phyloP scores from a whole-genome alignment of 2,329 filamentous ascomycete species.

The Botryotinia narcissicola region DNA sequence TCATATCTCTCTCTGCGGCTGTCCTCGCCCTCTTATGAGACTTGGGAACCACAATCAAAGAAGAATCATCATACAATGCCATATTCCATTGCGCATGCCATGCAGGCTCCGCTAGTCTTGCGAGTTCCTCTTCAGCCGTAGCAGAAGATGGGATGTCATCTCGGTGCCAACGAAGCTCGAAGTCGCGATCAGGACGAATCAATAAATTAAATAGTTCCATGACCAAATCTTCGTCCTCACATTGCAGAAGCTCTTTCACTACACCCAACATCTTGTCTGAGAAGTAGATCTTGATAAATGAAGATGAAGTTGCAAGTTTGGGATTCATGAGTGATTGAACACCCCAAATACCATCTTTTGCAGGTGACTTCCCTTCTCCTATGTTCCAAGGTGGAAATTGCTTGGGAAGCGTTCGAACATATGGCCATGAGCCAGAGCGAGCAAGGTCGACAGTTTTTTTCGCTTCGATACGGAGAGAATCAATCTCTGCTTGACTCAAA shows the following conservation, averaged over 20 bases:
- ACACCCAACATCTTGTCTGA: constrained; percentile 59
- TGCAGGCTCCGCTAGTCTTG: constrained; percentile 57
- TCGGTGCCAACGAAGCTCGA: constrained; percentile 78
- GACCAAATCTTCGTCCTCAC: constrained; percentile 62
- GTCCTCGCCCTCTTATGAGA: constrained; percentile 72
- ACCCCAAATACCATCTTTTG: constrained; percentile 74
- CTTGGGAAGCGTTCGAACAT: constrained; percentile 80
- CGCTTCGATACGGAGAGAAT: constrained; percentile 59
- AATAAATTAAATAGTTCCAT: constrained; percentile 90
- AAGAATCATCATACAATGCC: constrained; percentile 71
- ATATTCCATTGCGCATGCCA: constrained; percentile 87
- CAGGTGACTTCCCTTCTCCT: constrained; percentile 23
- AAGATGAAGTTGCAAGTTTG: constrained; percentile 56
- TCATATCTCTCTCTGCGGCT: constrained; percentile 63
- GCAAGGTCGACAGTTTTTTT: constrained; percentile 57
- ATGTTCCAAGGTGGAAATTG: constrained; percentile 86
- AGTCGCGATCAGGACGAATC: constrained; percentile 67
- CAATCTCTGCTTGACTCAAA: constrained; percentile 55
- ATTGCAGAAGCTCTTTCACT: constrained; percentile 61
- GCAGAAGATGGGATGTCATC: constrained; percentile 75
- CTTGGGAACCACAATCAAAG: constrained; percentile 73
- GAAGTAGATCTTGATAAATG: constrained; percentile 73
- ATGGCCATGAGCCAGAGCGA: constrained; percentile 72
- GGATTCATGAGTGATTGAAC: constrained; percentile 84
- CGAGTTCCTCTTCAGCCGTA: constrained; percentile 63